A percentile compares a stretch with the other conserved stretches of the same genome.
Evolutionary conservation across 1,139 yeast species (phyloP).

Genomic region (Zhuliangozyma parablackwelliae): DNA sequence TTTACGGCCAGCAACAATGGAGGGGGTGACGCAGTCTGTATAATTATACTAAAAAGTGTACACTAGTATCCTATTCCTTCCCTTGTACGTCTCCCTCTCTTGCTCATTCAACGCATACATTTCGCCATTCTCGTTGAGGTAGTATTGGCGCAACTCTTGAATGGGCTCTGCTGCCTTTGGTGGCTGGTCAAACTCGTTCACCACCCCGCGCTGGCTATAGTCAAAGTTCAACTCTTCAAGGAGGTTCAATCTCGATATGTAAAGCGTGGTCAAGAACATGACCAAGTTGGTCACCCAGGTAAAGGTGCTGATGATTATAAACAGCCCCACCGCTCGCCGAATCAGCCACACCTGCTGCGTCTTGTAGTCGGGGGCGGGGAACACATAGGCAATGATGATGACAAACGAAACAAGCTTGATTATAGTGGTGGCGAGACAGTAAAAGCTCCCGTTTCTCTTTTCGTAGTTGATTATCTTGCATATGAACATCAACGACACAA

Average conservation of each 20-base stretch:
- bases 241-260: slow-evolving; percentile 37
- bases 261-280: slow-evolving; percentile 38
- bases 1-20: too few species aligned
- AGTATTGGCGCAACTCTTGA: slow-evolving; percentile 23
- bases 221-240: slow-evolving; percentile 36
- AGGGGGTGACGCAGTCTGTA: too few species aligned
- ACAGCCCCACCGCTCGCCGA: slow-evolving; percentile 35
- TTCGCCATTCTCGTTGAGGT: slow-evolving; percentile 31
- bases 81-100: slow-evolving; percentile 16
- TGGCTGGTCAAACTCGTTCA: slow-evolving; percentile 4
- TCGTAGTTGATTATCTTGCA: slow-evolving; percentile 36
- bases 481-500: slow-evolving; percentile 32
- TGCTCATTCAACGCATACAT: slow-evolving; percentile 29
- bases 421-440: slow-evolving; percentile 31
- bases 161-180: neutral
- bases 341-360: slow-evolving; percentile 23
- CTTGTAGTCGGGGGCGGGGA: slow-evolving; percentile 15
- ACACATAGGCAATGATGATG: slow-evolving; percentile 9
- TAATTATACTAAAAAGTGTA: slow-evolving; percentile 18
- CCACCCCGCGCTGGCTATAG: slow-evolving; percentile 13
- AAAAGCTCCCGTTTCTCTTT: slow-evolving; percentile 40
- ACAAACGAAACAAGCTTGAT: slow-evolving; percentile 13
- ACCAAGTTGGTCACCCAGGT: slow-evolving; percentile 38
- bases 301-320: slow-evolving; percentile 36
- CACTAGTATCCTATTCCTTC: slow-evolving; percentile 31